These are phyloP conservation scores for Colletotrichum sublineola DNA, from an alignment of 2,329 filamentous ascomycete genomes.

Conservation along the genomic window DNA sequence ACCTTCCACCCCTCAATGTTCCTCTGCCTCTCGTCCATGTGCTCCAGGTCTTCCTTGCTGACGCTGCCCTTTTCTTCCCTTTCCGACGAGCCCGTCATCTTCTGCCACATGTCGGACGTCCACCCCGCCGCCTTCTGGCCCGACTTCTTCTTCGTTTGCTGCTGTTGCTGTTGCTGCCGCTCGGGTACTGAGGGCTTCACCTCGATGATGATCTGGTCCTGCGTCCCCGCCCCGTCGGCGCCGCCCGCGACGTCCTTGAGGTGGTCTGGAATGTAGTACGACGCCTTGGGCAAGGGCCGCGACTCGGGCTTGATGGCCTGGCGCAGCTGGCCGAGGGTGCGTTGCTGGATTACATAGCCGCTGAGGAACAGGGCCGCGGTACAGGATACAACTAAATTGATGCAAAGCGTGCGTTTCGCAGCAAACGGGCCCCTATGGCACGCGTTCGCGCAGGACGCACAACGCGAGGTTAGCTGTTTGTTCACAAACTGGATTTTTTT, in stretches of 20 bases:
- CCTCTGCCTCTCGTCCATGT: constrained; percentile 44
- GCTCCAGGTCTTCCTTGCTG: constrained; percentile 43
- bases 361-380: constrained; percentile 88
- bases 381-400: constrained; percentile 75
- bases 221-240: constrained; percentile 19
- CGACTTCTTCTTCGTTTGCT: constrained; percentile 39
- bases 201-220: constrained; percentile 50
- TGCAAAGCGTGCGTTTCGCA: constrained; percentile 20
- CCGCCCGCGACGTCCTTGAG: constrained; percentile 58
- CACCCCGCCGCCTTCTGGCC: constrained; percentile 37
- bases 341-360: constrained; percentile 89
- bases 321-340: constrained; percentile 83
- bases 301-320: constrained; percentile 72
- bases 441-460: constrained; percentile 31
- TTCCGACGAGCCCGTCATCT: constrained; percentile 16
- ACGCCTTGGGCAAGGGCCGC: constrained; percentile 60
- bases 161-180: constrained; percentile 19
- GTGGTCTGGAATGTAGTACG: constrained; percentile 61
- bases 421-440: constrained; percentile 15
- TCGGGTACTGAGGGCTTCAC: constrained; percentile 52
- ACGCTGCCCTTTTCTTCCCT: constrained; percentile 22
- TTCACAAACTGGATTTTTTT: neutral
- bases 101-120: constrained; percentile 38
- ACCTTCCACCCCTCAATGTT: constrained; percentile 44
- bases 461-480: constrained; percentile 11